These are phyloP conservation scores for Aquilaria sinensis DNA, from an alignment of 345 rosid genomes.

Conservation along the genomic window DNA sequence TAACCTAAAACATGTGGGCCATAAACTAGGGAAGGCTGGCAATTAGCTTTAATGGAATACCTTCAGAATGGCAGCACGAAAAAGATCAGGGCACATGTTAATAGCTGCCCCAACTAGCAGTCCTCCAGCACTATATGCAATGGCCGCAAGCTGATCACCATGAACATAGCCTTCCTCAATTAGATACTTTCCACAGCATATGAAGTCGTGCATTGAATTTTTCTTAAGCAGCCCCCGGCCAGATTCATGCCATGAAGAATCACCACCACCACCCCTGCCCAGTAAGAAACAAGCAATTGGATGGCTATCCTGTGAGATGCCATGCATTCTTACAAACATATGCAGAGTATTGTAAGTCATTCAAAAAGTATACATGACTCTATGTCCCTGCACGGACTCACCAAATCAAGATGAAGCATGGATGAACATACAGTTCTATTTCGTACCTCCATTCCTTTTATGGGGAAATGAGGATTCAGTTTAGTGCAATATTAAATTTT, in stretches of 20 bases:
- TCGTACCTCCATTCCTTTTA: too few relatives aligned
- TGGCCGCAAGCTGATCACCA: slow-evolving; percentile 56
- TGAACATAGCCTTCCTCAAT: slow-evolving; percentile 62
- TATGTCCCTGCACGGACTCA: too few relatives aligned
- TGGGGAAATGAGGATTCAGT: too few relatives aligned
- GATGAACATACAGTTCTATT: too few relatives aligned
- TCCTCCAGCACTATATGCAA: slow-evolving; percentile 74
- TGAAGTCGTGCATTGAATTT: slow-evolving; percentile 69
- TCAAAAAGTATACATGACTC: too few relatives aligned
- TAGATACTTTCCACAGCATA: slow-evolving; percentile 51
- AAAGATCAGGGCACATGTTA: slow-evolving; percentile 56
- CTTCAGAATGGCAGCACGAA: slow-evolving; percentile 73
- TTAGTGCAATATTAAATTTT: not conserved
- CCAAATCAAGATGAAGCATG: too few relatives aligned
- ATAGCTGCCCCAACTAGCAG: slow-evolving; percentile 72
- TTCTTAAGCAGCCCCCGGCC: slow-evolving; percentile 54
- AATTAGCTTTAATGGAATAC: slow-evolving; percentile 25
- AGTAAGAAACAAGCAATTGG: not conserved
- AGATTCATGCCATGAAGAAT: slow-evolving; percentile 74
- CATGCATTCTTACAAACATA: not conserved
- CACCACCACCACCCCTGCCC: slow-evolving; percentile 63
- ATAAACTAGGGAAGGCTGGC: not conserved
- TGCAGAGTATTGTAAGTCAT: too few relatives aligned
- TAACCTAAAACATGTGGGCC: not conserved
- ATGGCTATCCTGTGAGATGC: slow-evolving; percentile 7